phyloP scores from a whole-genome alignment of 2,329 filamentous ascomycete species.

The Raffaelea albimanens region DNA sequence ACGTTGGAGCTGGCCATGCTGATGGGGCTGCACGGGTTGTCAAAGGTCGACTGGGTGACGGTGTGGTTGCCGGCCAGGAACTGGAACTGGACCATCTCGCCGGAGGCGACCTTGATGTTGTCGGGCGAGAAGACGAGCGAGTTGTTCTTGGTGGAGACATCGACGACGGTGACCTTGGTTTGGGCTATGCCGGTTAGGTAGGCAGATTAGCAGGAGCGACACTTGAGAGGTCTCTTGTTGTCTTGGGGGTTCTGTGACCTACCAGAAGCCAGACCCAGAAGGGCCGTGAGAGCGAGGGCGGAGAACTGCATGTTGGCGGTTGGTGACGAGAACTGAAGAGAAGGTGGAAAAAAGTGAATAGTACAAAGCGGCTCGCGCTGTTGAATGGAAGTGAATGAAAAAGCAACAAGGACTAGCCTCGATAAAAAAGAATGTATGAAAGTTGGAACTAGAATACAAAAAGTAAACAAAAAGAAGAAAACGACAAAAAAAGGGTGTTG shows the following conservation, averaged over 20 bases:
- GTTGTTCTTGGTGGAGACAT: constrained; percentile 36
- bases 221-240: not conserved
- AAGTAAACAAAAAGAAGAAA: constrained; percentile 14
- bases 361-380: constrained; percentile 34
- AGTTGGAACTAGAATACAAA: constrained; percentile 19
- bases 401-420: constrained; percentile 37
- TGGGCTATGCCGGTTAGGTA: constrained; percentile 13
- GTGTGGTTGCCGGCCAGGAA: constrained; percentile 66
- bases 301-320: constrained; percentile 42
- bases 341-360: constrained; percentile 12
- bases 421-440: constrained; percentile 14
- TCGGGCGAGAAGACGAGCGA: constrained; percentile 56
- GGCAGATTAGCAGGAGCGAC: not conserved
- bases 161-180: constrained; percentile 48
- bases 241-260: constrained; percentile 13
- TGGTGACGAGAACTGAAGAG: constrained; percentile 8
- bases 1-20: constrained; percentile 39
- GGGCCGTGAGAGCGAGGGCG: constrained; percentile 34
- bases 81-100: constrained; percentile 59
- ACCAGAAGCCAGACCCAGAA: constrained; percentile 39
- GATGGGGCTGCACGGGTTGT: constrained; percentile 16
- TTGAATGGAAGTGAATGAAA: constrained; percentile 15
- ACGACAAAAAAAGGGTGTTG: constrained; percentile 11
- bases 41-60: constrained; percentile 65
- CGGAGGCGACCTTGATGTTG: constrained; percentile 51